phyloP scores from a whole-genome alignment of 805 yeast species.

The Starmera quercuum region DNA sequence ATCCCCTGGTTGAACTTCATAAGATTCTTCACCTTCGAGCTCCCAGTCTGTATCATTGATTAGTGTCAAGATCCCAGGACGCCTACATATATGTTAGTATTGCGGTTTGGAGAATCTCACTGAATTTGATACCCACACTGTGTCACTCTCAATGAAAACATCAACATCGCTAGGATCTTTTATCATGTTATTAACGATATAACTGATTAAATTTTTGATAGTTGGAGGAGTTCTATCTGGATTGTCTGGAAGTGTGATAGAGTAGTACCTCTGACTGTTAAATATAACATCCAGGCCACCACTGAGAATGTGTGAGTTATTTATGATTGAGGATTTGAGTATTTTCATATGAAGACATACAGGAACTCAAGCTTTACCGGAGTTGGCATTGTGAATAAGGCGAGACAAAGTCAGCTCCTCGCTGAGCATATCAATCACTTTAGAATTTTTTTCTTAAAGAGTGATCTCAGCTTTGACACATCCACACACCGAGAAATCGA shows the following conservation, averaged over 20 bases:
- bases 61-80: conserved; percentile 89
- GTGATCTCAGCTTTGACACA: too few relatives aligned
- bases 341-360: background rate
- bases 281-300: conserved; percentile 88
- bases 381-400: too few relatives aligned
- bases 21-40: conserved; percentile 79
- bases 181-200: conserved; percentile 47
- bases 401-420: too few relatives aligned
- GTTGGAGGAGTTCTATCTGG: conserved; percentile 25
- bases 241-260: conserved; percentile 39
- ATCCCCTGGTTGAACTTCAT: conserved; percentile 70
- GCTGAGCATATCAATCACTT: too few relatives aligned
- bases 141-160: conserved; percentile 75
- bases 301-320: conserved; percentile 19
- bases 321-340: too few relatives aligned
- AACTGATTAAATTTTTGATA: conserved; percentile 43
- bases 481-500: too few relatives aligned
- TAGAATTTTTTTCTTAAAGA: too few relatives aligned
- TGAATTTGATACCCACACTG: conserved; percentile 28
- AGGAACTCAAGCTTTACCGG: background rate
- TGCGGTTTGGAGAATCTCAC: background rate
- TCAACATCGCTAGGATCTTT: conserved; percentile 55
- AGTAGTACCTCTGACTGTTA: conserved; percentile 45
- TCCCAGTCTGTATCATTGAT: conserved; percentile 98
- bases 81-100: conserved; percentile 11